Evolutionary conservation across 23 red algal species (phyloP), one percentile per base, ranked within the genome.

Genomic region (Gracilaria caudata): DNA sequence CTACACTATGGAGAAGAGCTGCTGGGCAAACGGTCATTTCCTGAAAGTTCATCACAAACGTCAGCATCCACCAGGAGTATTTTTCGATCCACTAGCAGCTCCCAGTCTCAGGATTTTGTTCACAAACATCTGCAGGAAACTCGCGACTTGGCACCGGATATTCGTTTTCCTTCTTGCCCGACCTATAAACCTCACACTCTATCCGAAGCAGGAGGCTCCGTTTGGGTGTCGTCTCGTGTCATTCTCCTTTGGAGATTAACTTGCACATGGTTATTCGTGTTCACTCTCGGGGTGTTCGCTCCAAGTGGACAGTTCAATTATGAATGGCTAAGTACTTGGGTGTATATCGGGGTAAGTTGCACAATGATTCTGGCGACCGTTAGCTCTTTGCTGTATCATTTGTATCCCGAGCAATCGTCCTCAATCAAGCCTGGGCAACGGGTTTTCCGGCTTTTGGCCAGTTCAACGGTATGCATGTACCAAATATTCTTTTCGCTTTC

Each of bases 71-170:
- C 26, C 30, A 66, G 19, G 36, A 66, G 10, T 17, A 30, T 30
- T 36, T 25, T 66, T 66, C 61, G 13, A 49, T 47, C 70, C 43
- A 49, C 70, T 75, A 75, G 70, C 43, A 75, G 70, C 40, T 26
- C 12, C 7, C 32, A 47, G 70, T 75, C 70, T 47, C 70, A 75
- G 49, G 70, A 75, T 47, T 75, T 49, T 32, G 24, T 5, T 10
- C 39, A 47, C 40, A 75, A 75, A 75, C 70, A 46, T 43, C 70
- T 14, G 21, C 10, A 24, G 8, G 39, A 23, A 75, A 29, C 70
- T 46, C 70, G 70, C 70, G 70, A 46, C 38, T 75, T 75, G 70
- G 70, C 70, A 75, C 70, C 70, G 70, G 70, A 3, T 49, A 43
- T 46, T 75, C 43, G 39, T 3, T 75, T 49, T 24, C 70, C 25